Conservation (phyloP, 257 asterid genomes). For the Solanum bulbocastanum region DNA sequence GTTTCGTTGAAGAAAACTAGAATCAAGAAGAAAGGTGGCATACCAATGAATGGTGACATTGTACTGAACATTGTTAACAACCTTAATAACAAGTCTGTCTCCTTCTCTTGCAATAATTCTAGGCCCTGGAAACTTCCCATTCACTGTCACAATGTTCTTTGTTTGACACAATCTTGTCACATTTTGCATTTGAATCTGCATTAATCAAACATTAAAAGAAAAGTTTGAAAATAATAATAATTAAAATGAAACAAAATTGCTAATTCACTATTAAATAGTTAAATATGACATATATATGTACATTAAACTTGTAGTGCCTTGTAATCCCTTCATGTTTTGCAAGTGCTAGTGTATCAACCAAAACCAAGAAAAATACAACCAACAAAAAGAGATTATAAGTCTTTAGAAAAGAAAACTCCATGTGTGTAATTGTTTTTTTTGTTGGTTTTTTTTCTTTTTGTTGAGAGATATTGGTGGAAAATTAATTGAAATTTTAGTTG, state of each 20-base stretch:
- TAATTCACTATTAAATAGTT: background rate
- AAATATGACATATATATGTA: background rate
- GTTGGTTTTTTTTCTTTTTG: background rate
- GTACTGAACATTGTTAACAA: slow-evolving; percentile 46
- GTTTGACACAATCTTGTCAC: slow-evolving; percentile 48
- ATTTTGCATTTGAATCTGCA: slow-evolving; percentile 44
- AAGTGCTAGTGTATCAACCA: slow-evolving; percentile 10
- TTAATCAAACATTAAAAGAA: background rate
- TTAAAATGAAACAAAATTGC: background rate
- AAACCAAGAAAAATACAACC: slow-evolving; percentile 8
- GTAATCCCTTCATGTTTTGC: slow-evolving; percentile 31
- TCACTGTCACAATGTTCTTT: slow-evolving; percentile 53
- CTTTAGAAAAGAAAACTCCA: slow-evolving; percentile 15
- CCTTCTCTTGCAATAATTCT: slow-evolving; percentile 58
- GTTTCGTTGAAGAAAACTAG: background rate
- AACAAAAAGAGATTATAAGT: background rate
- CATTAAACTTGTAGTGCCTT: slow-evolving; percentile 48
- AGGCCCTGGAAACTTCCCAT: slow-evolving; percentile 63
- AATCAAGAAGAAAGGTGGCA: background rate
- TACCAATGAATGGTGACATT: slow-evolving; percentile 57
- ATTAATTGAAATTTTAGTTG: background rate
- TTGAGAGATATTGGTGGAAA: background rate
- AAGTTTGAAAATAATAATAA: background rate
- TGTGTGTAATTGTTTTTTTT: background rate
- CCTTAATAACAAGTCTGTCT: slow-evolving; percentile 40